Evolutionary conservation across 83 land plant species (phyloP).

Genomic region (Isoetes engelmannii): DNA sequence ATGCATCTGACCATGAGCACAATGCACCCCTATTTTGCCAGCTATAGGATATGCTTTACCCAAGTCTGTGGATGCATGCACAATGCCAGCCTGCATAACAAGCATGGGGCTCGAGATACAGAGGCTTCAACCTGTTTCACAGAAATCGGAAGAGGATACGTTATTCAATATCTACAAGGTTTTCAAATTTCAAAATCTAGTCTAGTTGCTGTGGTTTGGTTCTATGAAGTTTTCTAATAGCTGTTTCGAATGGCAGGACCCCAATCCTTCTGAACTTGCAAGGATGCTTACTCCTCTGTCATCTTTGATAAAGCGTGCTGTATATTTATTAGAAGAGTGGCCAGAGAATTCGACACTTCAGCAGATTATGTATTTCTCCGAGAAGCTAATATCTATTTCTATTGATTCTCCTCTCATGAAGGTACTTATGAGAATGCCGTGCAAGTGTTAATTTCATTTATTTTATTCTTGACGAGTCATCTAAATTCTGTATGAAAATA

Average conservation of each 20-base stretch:
- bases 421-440: neutral
- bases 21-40: neutral
- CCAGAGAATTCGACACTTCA: conserved; percentile 1
- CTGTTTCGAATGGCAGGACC: neutral
- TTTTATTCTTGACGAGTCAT: neutral
- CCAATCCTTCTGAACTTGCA: conserved; percentile 1
- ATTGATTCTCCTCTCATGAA: neutral
- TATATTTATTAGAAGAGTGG: neutral
- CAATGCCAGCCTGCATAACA: neutral
- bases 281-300: neutral
- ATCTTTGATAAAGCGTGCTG: neutral
- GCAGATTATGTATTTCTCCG: neutral
- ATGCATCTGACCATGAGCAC: too few species aligned
- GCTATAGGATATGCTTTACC: conserved; percentile 1
- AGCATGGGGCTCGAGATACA: neutral
- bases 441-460: neutral
- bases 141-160: neutral
- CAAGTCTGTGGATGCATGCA: neutral
- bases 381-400: neutral
- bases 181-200: too few species aligned
- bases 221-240: neutral
- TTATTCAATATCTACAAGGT: neutral
- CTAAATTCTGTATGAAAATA: neutral
- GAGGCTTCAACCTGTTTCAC: neutral
- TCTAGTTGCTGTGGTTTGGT: too few species aligned